Percentiles rank a stretch among this genome's conserved stretches.
Evolutionary conservation across 768 basidiomycete genomes (phyloP).

Genomic region (Termitomyces titanicus): DNA sequence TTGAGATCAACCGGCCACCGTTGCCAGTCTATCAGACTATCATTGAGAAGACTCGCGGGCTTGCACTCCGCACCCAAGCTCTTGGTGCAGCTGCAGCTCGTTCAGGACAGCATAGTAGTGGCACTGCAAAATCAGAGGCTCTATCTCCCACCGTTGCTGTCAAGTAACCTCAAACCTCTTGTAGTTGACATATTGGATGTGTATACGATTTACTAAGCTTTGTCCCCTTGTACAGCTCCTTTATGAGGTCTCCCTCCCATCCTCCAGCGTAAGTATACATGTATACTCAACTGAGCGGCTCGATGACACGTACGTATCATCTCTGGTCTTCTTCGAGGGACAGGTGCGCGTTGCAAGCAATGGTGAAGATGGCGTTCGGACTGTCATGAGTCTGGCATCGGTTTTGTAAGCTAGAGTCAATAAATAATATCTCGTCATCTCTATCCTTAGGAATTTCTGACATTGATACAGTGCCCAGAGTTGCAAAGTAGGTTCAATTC

Average conservation of each 20-base stretch:
- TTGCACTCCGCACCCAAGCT: slow-evolving; percentile 88
- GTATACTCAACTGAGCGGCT: too few relatives aligned
- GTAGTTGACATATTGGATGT: slow-evolving; percentile 8
- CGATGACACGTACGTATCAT: too few relatives aligned
- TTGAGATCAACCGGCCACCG: slow-evolving; percentile 89
- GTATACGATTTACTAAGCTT: slow-evolving; percentile 4
- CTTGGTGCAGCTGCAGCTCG: slow-evolving; percentile 68
- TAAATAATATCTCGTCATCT: too few relatives aligned
- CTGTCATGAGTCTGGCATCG: too few relatives aligned
- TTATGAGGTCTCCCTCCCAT: neutral
- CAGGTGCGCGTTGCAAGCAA: too few relatives aligned
- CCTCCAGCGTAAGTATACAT: too few relatives aligned
- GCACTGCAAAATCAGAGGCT: slow-evolving; percentile 14
- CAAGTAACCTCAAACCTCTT: slow-evolving; percentile 13
- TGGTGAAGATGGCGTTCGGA: too few relatives aligned
- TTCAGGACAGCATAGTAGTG: slow-evolving; percentile 22
- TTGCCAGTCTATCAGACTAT: slow-evolving; percentile 90
- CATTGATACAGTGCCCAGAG: too few relatives aligned
- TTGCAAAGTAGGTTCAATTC: too few relatives aligned
- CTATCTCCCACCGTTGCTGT: slow-evolving; percentile 21
- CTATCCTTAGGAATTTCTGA: too few relatives aligned
- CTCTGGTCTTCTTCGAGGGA: too few relatives aligned
- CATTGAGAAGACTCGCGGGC: slow-evolving; percentile 92
- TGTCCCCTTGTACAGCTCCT: neutral
- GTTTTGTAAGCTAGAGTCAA: too few relatives aligned